phyloP scores from a whole-genome alignment of 2,329 filamentous ascomycete genomes.

The Penicillium sp. region DNA sequence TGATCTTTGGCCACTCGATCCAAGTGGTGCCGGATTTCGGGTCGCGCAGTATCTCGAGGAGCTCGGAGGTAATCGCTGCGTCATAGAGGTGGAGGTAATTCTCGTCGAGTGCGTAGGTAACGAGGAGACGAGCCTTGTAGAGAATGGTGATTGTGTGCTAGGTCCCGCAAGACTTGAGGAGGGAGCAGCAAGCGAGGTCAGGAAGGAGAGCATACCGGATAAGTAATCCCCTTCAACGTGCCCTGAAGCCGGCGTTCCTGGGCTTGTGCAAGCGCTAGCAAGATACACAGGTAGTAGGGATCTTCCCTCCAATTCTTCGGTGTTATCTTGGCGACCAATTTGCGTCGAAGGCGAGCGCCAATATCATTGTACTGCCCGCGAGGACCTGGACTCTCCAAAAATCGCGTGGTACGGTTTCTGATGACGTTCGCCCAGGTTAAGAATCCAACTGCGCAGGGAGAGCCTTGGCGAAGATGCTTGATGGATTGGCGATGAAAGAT shows the following conservation, averaged over 20 bases:
- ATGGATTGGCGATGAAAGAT: not conserved
- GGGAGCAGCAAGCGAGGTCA: not conserved
- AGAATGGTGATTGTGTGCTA: not conserved
- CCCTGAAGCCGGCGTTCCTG: not conserved
- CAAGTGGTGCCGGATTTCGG: not conserved
- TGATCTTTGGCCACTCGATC: not conserved
- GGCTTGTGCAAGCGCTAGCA: conserved; percentile 3
- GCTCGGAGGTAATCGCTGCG: not conserved
- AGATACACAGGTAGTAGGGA: not conserved
- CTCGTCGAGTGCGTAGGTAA: not conserved
- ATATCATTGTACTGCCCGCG: not conserved
- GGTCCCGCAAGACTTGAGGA: not conserved
- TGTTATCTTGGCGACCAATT: not conserved
- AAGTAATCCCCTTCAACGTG: not conserved
- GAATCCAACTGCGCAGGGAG: not conserved
- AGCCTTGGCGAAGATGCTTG: not conserved
- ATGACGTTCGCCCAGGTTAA: not conserved
- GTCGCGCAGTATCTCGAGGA: not conserved
- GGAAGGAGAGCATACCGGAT: not conserved
- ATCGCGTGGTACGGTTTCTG: not conserved
- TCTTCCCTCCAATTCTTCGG: conserved; percentile 3
- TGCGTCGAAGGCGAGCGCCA: not conserved
- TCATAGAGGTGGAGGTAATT: not conserved
- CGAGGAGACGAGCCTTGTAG: not conserved
- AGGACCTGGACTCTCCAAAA: not conserved